These are phyloP conservation scores for Daldinia decipiens DNA, from an alignment of 495 filamentous ascomycete genomes.

Conservation along the genomic window DNA sequence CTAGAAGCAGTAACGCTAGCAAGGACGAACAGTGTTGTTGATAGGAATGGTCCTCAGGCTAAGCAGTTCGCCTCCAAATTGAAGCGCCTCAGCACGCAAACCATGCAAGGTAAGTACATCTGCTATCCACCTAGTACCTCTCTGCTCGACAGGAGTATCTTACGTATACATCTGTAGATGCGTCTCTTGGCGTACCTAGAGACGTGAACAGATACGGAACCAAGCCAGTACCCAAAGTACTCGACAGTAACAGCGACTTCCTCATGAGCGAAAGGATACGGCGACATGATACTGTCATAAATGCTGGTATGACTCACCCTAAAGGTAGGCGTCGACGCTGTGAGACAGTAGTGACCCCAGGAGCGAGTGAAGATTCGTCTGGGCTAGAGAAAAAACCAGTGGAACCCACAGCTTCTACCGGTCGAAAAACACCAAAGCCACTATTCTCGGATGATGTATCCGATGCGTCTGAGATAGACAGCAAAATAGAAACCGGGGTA, in stretches of 20 bases:
- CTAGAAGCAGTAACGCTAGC: constrained; percentile 58
- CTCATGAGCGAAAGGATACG: constrained; percentile 43
- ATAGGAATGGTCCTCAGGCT: constrained; percentile 46
- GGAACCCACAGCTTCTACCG: not conserved
- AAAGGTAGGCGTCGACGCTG: constrained; percentile 11
- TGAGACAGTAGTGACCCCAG: not conserved
- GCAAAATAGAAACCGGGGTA: not conserved
- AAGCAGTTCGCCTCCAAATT: constrained; percentile 50
- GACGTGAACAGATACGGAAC: not conserved
- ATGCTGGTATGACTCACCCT: not conserved
- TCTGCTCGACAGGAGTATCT: not conserved
- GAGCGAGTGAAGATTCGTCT: not conserved
- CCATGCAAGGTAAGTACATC: constrained; percentile 20
- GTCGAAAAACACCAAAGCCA: not conserved
- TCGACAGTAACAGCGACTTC: constrained; percentile 42
- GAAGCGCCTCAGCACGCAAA: constrained; percentile 39
- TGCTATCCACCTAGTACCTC: not conserved
- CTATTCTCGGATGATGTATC: constrained; percentile 34
- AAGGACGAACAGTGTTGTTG: constrained; percentile 55
- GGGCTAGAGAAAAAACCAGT: not conserved
- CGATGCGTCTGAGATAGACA: not conserved
- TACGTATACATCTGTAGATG: constrained; percentile 13
- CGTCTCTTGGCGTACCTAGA: not conserved
- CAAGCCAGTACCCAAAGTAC: constrained; percentile 20
- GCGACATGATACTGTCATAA: constrained; percentile 15